Conservation (phyloP, 139 green algal species). For the Choricystis sp. region DNA sequence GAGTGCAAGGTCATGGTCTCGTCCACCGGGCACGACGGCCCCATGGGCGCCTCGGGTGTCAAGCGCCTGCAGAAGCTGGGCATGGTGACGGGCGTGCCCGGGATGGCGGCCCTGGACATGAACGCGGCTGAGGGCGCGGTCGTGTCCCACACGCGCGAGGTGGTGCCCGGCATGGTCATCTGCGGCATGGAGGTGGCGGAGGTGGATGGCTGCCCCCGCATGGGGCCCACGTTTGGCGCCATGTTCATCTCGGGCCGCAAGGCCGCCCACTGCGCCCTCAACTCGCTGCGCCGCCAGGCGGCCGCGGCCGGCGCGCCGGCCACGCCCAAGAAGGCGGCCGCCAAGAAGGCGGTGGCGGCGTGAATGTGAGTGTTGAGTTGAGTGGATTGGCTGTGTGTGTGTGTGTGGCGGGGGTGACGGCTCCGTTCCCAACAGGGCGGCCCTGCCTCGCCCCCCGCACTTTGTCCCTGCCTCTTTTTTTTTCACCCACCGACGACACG, state of each 20-base stretch:
- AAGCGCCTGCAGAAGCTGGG: constrained; percentile 80
- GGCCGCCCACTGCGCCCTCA: constrained; percentile 76
- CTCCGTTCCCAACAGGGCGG: no score
- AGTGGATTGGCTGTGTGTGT: neutral
- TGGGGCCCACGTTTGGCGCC: constrained; percentile 92
- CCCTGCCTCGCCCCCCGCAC: no score
- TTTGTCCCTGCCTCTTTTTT: no score
- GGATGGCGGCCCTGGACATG: constrained; percentile 97
- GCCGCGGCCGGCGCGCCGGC: no score
- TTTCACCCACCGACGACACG: no score
- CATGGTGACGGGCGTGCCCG: constrained; percentile 60
- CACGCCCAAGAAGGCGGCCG: no score
- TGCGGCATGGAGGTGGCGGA: constrained; percentile 83
- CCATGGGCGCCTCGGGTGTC: constrained; percentile 75
- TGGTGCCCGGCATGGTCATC: constrained; percentile 91
- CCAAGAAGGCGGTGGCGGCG: neutral
- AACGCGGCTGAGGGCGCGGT: constrained; percentile 77
- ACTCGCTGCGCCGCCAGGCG: constrained; percentile 29
- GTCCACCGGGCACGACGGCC: constrained; percentile 85
- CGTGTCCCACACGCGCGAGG: constrained; percentile 64
- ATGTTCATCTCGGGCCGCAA: constrained; percentile 89
- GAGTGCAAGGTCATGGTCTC: constrained; percentile 82
- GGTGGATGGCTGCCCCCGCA: constrained; percentile 62
- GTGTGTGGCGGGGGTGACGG: neutral
- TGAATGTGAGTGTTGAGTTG: no score